A percentile compares a stretch with the other conserved stretches of the same genome.
Evolutionary conservation across 345 rosid genomes (phyloP).

Genomic region (Lumnitzera racemosa): DNA sequence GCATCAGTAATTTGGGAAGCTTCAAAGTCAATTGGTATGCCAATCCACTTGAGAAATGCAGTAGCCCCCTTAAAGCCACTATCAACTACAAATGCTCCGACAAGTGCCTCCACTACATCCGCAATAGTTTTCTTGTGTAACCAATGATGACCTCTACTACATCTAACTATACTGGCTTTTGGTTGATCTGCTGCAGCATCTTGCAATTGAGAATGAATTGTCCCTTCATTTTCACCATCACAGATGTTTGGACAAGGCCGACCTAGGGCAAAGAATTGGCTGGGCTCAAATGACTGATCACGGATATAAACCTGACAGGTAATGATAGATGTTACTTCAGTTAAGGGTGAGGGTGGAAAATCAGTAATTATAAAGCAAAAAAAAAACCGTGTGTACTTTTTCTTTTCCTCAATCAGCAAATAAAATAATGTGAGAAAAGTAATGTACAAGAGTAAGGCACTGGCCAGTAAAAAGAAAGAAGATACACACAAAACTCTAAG

Average conservation of each 20-base stretch:
- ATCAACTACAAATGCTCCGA: constrained; percentile 89
- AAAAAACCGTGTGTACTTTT: background rate
- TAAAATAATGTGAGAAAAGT: too few relatives aligned
- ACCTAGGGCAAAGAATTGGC: constrained; percentile 75
- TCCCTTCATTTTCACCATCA: constrained; percentile 31
- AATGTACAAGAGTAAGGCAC: too few relatives aligned
- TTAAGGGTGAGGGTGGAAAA: background rate
- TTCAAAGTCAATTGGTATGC: constrained; percentile 61
- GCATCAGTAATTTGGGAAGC: constrained; percentile 39
- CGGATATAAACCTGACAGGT: constrained; percentile 71
- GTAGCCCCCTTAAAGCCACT: constrained; percentile 82
- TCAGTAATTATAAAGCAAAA: background rate
- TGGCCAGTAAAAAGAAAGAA: too few relatives aligned
- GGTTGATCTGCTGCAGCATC: constrained; percentile 16
- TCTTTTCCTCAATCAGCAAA: background rate
- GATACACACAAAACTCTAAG: too few relatives aligned
- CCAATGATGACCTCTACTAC: constrained; percentile 82
- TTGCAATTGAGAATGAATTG: constrained; percentile 31
- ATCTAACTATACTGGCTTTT: constrained; percentile 44
- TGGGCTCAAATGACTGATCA: constrained; percentile 75
- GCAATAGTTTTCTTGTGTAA: constrained; percentile 80
- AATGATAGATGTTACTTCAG: background rate
- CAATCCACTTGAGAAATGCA: constrained; percentile 86
- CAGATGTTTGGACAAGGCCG: constrained; percentile 61
- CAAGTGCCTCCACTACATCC: constrained; percentile 86